A percentile compares a stretch with the other conserved stretches of the same genome.
Evolutionary conservation across 768 basidiomycete genomes (phyloP).

Genomic region (Imleria badia): DNA sequence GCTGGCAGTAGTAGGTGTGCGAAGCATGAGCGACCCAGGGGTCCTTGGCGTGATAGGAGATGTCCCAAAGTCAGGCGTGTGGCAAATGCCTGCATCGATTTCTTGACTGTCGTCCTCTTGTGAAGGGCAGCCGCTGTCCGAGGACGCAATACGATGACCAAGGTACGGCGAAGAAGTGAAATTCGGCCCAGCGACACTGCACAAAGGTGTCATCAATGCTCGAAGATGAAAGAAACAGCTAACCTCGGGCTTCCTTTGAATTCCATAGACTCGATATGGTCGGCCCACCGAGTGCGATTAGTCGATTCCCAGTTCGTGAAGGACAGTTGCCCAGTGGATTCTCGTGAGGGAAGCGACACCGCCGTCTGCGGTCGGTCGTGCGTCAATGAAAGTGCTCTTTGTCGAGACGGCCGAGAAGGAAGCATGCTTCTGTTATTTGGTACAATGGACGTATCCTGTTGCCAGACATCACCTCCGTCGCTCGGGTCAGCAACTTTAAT

Average conservation of each 20-base stretch:
- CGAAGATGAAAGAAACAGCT: not conserved
- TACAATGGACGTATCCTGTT: constrained; percentile 1
- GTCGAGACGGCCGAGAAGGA: constrained; percentile 19
- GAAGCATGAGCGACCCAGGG: constrained; percentile 46
- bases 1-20: constrained; percentile 45
- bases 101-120: constrained; percentile 35
- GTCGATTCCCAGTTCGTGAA: constrained; percentile 28
- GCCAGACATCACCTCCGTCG: constrained; percentile 15
- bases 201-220: constrained; percentile 6
- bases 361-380: constrained; percentile 22
- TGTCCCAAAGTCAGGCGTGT: constrained; percentile 45
- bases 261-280: constrained; percentile 14
- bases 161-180: constrained; percentile 14
- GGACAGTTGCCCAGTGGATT: constrained; percentile 30
- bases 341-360: constrained; percentile 21
- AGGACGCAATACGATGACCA: constrained; percentile 12
- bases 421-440: not conserved
- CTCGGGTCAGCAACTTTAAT: not conserved
- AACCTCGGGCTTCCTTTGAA: constrained; percentile 15
- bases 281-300: constrained; percentile 22
- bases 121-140: constrained; percentile 17
- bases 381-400: constrained; percentile 32
- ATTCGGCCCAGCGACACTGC: constrained; percentile 12
- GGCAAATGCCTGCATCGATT: constrained; percentile 35
- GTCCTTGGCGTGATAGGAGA: constrained; percentile 54